Conservation (phyloP, 1,139 yeast species). For the Scheffersomyces segobiensis region DNA sequence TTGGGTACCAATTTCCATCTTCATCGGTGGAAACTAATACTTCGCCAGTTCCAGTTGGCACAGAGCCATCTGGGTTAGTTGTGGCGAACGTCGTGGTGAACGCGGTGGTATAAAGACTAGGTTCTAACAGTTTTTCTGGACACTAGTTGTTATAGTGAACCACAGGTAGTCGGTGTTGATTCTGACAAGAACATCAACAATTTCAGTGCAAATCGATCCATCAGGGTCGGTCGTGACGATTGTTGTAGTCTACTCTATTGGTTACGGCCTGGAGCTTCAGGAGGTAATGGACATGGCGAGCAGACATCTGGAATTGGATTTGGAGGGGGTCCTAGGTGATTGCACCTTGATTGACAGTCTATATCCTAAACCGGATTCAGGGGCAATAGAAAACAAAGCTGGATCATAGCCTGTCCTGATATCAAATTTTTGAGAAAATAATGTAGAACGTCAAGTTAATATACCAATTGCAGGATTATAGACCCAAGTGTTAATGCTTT, state of each 20-base stretch:
- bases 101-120: too few species aligned
- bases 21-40: too few species aligned
- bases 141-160: too few species aligned
- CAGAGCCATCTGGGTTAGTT: conserved; percentile 27
- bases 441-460: conserved; percentile 15
- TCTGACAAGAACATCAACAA: too few species aligned
- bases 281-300: conserved; percentile 9
- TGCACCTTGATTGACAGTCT: conserved; percentile 16
- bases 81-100: too few species aligned
- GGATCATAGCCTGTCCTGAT: conserved; percentile 23
- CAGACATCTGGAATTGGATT: conserved; percentile 16
- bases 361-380: conserved; percentile 3
- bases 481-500: conserved; percentile 2
- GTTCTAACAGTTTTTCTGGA: too few species aligned
- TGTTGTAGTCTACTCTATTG: too few species aligned
- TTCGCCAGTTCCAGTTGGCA: conserved; percentile 9
- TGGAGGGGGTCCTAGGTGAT: conserved; percentile 18
- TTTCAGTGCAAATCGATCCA: conserved; percentile 20
- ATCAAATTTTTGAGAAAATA: conserved; percentile 14
- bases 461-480: conserved; percentile 21
- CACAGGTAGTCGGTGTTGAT: too few species aligned
- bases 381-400: conserved; percentile 10
- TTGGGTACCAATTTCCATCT: too few species aligned
- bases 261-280: too few species aligned
- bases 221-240: conserved; percentile 19